Conservation (phyloP, 2,329 filamentous ascomycete genomes). For the Clarireedia paspali region DNA sequence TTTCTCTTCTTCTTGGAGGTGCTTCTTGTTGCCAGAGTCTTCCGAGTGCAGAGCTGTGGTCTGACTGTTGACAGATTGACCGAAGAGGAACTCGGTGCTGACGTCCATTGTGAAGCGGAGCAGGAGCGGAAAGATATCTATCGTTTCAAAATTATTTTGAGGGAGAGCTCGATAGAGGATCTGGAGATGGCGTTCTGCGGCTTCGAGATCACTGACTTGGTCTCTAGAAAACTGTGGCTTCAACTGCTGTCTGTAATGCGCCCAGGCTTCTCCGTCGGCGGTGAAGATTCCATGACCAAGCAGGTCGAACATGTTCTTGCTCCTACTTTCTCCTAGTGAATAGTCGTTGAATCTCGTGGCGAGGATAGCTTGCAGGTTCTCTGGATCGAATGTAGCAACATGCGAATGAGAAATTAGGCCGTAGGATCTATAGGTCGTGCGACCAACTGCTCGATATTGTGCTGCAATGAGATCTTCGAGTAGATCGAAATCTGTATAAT, state of each 20-base stretch:
- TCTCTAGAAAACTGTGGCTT: slow-evolving; percentile 32
- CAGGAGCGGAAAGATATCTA: slow-evolving; percentile 32
- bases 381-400: slow-evolving; percentile 35
- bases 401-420: slow-evolving; percentile 27
- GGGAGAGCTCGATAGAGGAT: slow-evolving; percentile 23
- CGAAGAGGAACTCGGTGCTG: slow-evolving; percentile 50
- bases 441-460: slow-evolving; percentile 10
- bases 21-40: slow-evolving; percentile 14
- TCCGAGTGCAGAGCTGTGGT: slow-evolving; percentile 32
- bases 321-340: slow-evolving; percentile 28
- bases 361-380: slow-evolving; percentile 28
- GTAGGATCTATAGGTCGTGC: slow-evolving; percentile 12
- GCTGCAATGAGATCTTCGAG: slow-evolving; percentile 18
- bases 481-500: slow-evolving; percentile 15
- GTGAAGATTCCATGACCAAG: slow-evolving; percentile 35
- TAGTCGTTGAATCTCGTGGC: slow-evolving; percentile 31
- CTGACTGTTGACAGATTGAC: slow-evolving; percentile 35
- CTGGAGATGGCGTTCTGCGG: slow-evolving; percentile 44
- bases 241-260: slow-evolving; percentile 32
- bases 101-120: slow-evolving; percentile 47
- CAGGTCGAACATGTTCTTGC: slow-evolving; percentile 23
- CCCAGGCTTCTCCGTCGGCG: slow-evolving; percentile 32
- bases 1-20: slow-evolving; percentile 22
- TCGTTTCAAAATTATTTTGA: slow-evolving; percentile 28
- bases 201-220: slow-evolving; percentile 29